phyloP scores from a whole-genome alignment of 2,329 filamentous ascomycete species.

The Penicillium sp. region DNA sequence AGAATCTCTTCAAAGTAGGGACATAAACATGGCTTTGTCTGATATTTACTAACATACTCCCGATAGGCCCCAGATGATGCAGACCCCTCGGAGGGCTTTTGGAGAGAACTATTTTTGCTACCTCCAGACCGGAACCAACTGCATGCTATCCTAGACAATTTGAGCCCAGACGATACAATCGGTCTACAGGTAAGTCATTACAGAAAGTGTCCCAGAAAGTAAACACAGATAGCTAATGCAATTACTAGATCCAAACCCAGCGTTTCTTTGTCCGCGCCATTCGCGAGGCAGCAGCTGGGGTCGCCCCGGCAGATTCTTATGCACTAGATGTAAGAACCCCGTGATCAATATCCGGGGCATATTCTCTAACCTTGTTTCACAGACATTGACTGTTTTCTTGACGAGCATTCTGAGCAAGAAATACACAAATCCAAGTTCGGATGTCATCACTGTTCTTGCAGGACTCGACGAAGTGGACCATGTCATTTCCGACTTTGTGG shows the following conservation, averaged over 20 bases:
- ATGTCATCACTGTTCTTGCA: conserved; percentile 85
- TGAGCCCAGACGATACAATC: conserved; percentile 73
- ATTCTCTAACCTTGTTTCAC: conserved; percentile 44
- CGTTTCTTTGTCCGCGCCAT: conserved; percentile 77
- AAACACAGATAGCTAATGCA: conserved; percentile 17
- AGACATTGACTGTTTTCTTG: conserved; percentile 90
- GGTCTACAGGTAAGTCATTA: conserved; percentile 61
- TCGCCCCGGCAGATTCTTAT: conserved; percentile 66
- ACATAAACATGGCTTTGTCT: conserved; percentile 4
- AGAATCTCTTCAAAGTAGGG: conserved; percentile 68
- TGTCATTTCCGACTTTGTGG: conserved; percentile 85
- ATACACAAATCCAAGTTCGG: conserved; percentile 92
- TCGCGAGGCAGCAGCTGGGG: conserved; percentile 62
- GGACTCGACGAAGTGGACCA: conserved; percentile 85
- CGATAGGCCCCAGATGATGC: conserved; percentile 62
- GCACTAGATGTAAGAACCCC: conserved; percentile 71
- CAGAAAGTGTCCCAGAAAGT: neutral
- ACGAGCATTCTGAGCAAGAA: conserved; percentile 79
- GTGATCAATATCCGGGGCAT: neutral
- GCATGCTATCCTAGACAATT: conserved; percentile 65
- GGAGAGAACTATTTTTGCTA: conserved; percentile 92
- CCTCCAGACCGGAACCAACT: conserved; percentile 73
- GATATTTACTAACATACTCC: conserved; percentile 16
- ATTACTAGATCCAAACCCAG: conserved; percentile 61
- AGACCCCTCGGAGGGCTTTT: conserved; percentile 85